A percentile compares a stretch with the other conserved stretches of the same genome.
phyloP scores from a whole-genome alignment of 2,329 filamentous ascomycete genomes.

The Stagonosporopsis cucurbitacearum region DNA sequence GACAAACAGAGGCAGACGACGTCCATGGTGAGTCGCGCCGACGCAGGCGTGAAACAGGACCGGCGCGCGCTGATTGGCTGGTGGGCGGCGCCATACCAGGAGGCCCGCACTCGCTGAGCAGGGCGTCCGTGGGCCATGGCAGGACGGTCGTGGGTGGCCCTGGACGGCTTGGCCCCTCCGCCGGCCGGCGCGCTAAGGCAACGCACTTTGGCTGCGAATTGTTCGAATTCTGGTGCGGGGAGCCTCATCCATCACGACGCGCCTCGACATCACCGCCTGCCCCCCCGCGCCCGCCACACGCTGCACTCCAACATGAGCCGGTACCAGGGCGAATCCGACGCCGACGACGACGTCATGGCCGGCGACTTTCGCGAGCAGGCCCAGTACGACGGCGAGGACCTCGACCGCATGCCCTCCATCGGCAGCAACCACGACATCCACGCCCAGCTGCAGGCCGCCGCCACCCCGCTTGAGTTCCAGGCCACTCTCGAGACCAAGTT shows the following conservation, averaged over 20 bases:
- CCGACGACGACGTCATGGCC: conserved; percentile 93
- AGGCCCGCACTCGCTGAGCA: too few species aligned
- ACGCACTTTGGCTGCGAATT: conserved; percentile 12
- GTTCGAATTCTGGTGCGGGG: conserved; percentile 1
- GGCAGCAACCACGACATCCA: conserved; percentile 89
- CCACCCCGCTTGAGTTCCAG: conserved; percentile 94
- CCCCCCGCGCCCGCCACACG: conserved; percentile 9
- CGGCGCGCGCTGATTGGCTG: conserved; percentile 8
- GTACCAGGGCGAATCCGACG: conserved; percentile 70
- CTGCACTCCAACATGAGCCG: conserved; percentile 19
- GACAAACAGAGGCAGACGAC: conserved; percentile 2
- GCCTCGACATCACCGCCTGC: background rate
- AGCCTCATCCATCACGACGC: too few species aligned
- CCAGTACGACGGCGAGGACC: conserved; percentile 84
- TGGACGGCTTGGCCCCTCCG: too few species aligned
- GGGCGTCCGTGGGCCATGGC: too few species aligned
- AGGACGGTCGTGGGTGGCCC: too few species aligned
- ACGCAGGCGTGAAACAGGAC: conserved; percentile 6
- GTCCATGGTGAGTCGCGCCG: background rate
- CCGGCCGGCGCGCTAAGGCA: conserved; percentile 18
- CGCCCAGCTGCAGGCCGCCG: conserved; percentile 86
- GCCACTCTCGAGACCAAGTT: conserved; percentile 97
- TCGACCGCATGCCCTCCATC: conserved; percentile 69
- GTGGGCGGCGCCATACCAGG: background rate
- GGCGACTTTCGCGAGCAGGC: conserved; percentile 93